Conservation (phyloP, 139 green algal genomes). For the Desmodesmus armatus region DNA sequence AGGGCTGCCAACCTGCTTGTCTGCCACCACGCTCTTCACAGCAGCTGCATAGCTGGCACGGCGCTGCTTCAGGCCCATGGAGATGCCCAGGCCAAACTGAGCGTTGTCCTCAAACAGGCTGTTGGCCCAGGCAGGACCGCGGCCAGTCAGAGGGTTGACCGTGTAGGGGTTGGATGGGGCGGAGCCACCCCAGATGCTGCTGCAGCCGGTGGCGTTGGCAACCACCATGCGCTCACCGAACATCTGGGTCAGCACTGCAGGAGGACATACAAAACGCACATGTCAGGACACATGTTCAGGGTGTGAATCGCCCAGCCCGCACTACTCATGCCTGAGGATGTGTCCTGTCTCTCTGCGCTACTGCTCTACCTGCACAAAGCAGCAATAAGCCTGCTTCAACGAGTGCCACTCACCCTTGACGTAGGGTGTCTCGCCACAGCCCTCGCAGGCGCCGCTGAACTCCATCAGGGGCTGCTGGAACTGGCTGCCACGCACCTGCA, state of each 20-base stretch:
- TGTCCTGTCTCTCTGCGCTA: no score
- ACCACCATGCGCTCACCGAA: constrained; percentile 68
- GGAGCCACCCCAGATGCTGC: constrained; percentile 69
- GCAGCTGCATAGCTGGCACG: constrained; percentile 45
- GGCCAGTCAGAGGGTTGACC: constrained; percentile 44
- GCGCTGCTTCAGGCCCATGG: constrained; percentile 63
- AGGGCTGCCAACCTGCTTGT: constrained; percentile 29
- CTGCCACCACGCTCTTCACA: constrained; percentile 36
- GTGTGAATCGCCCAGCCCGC: no score
- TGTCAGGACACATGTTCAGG: no score
- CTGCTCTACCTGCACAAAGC: no score
- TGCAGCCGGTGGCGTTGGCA: constrained; percentile 73
- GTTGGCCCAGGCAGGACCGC: constrained; percentile 73
- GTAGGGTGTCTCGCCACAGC: neutral
- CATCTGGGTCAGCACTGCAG: constrained; percentile 49
- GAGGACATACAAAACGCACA: neutral
- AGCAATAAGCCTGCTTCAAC: no score
- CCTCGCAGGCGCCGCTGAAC: constrained; percentile 70
- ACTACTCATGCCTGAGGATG: no score
- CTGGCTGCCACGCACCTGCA: constrained; percentile 59
- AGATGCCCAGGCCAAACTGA: constrained; percentile 70
- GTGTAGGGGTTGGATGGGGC: constrained; percentile 72
- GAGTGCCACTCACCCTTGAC: no score
- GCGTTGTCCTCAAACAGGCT: constrained; percentile 72
- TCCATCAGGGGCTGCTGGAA: constrained; percentile 67